Evolutionary conservation across 345 rosid species (phyloP).

Genomic region (Corymbia maculata): DNA sequence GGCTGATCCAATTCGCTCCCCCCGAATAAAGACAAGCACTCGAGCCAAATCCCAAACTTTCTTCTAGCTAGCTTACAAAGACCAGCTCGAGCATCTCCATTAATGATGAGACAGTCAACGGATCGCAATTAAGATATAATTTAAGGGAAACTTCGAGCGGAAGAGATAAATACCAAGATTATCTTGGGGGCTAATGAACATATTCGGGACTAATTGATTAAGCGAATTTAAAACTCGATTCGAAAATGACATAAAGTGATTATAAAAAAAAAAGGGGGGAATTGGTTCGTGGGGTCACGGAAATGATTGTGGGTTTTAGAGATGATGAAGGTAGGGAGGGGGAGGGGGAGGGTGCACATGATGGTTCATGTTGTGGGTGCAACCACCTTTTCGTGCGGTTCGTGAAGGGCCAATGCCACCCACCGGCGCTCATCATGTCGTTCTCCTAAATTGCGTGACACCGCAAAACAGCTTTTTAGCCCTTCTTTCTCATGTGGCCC

Average conservation of each 20-base stretch:
- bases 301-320: neutral
- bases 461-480: neutral
- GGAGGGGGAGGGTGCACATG: neutral
- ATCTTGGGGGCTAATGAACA: rapidly evolving
- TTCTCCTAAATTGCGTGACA: neutral
- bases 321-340: neutral
- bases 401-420: neutral
- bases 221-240: neutral
- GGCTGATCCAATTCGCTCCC: neutral
- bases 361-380: neutral
- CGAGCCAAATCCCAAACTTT: neutral
- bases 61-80: neutral
- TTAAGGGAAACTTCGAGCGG: neutral
- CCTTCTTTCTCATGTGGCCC: neutral
- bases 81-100: rapidly evolving
- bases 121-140: neutral
- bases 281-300: neutral
- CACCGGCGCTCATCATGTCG: slow-evolving; percentile 1
- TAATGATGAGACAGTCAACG: rapidly evolving
- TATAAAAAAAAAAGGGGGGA: rapidly evolving
- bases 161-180: neutral
- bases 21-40: neutral
- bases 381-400: neutral
- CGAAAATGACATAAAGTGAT: neutral
- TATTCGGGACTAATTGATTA: neutral